These are phyloP conservation scores for Aspergillus piperis DNA, from an alignment of 2,329 filamentous ascomycete genomes.

Conservation along the genomic window DNA sequence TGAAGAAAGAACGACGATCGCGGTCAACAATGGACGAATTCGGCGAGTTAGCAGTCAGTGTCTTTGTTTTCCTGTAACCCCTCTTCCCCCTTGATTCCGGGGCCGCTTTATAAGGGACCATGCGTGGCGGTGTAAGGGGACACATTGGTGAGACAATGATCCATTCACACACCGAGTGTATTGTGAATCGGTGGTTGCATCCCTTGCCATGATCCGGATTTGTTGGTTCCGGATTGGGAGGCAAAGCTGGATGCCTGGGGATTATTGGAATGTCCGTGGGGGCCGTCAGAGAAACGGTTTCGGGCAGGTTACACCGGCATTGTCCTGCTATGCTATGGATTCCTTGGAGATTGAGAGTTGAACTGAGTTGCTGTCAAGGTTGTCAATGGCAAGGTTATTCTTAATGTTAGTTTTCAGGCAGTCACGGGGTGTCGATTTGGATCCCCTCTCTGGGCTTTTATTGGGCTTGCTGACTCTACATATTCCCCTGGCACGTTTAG, in stretches of 20 bases:
- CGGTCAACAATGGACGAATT: background rate
- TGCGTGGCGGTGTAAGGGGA: background rate
- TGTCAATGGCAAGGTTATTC: too few relatives aligned
- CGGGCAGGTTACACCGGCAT: background rate
- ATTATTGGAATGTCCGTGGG: background rate
- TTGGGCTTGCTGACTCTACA: fast-evolving
- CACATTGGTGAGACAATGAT: background rate
- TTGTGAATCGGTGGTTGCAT: background rate
- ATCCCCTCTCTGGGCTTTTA: too few relatives aligned
- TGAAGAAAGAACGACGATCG: background rate
- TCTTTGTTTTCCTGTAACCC: background rate
- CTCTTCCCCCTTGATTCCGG: background rate
- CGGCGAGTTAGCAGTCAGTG: background rate
- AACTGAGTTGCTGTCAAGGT: too few relatives aligned
- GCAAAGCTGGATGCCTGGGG: background rate
- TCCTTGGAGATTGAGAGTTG: too few relatives aligned
- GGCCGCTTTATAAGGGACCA: background rate
- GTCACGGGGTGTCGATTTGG: too few relatives aligned
- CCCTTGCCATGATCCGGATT: background rate
- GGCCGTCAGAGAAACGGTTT: background rate
- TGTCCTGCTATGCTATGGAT: background rate
- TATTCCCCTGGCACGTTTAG: too few relatives aligned
- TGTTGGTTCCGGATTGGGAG: background rate
- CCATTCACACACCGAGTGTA: background rate
- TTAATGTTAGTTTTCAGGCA: too few relatives aligned